Percentiles rank a stretch among this genome's conserved stretches.
phyloP scores from a whole-genome alignment of 257 asterid species.

The Scutellaria baicalensis region DNA sequence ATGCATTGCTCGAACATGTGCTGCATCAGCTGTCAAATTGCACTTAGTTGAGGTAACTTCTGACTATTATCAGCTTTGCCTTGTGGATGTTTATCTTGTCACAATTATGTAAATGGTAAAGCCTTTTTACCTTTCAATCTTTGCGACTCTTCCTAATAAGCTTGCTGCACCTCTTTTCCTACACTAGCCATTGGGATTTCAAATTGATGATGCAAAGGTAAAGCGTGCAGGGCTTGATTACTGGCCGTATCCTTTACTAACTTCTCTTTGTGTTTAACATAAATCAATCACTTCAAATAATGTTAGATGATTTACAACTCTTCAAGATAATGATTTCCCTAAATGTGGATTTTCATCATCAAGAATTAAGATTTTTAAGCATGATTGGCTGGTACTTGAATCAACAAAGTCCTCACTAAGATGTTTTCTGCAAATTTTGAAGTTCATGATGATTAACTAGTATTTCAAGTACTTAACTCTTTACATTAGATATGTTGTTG shows the following conservation, averaged over 20 bases:
- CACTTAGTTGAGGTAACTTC: slow-evolving; percentile 76
- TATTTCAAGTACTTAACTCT: slow-evolving; percentile 35
- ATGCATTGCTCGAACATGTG: slow-evolving; percentile 92
- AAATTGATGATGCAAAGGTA: slow-evolving; percentile 71
- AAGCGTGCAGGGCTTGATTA: slow-evolving; percentile 98
- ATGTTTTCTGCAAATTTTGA: not conserved
- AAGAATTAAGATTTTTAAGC: not conserved
- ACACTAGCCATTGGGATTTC: slow-evolving; percentile 88
- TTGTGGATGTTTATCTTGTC: not conserved
- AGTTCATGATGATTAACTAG: not conserved
- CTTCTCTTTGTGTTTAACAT: not conserved
- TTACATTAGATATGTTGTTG: slow-evolving; percentile 68
- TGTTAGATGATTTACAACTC: not conserved
- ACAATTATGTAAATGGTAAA: too few relatives aligned
- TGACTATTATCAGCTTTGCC: not conserved
- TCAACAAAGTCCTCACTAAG: not conserved
- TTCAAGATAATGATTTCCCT: not conserved
- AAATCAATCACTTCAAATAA: not conserved
- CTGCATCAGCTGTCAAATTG: slow-evolving; percentile 89
- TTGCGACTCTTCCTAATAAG: slow-evolving; percentile 5
- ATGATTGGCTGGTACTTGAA: not conserved
- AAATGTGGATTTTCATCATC: not conserved
- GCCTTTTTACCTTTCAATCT: not conserved
- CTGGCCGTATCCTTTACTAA: slow-evolving; percentile 90
- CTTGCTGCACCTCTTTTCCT: slow-evolving; percentile 4